Conservation (phyloP, 768 basidiomycete genomes). For the Mycena olivaceomarginata region DNA sequence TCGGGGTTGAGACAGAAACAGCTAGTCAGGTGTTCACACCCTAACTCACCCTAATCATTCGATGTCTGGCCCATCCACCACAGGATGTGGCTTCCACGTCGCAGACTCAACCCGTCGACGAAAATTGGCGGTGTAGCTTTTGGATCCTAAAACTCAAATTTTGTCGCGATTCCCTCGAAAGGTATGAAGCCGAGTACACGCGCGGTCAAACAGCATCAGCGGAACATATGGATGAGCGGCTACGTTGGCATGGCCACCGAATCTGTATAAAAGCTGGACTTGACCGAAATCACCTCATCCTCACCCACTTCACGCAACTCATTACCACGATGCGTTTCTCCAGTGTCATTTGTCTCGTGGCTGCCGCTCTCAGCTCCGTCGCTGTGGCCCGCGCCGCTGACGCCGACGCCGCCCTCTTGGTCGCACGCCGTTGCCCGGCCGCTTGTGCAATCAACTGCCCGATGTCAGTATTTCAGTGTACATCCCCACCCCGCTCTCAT, state of each 20-base stretch:
- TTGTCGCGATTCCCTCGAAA: too few relatives aligned
- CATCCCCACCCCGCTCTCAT: neutral
- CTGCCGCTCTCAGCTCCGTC: slow-evolving; percentile 20
- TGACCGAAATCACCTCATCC: slow-evolving; percentile 1
- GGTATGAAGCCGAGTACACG: too few relatives aligned
- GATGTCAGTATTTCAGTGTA: slow-evolving; percentile 8
- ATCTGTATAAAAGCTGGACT: neutral
- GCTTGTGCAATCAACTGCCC: slow-evolving; percentile 27
- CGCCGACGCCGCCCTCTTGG: slow-evolving; percentile 22
- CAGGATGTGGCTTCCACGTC: too few relatives aligned
- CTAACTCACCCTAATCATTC: too few relatives aligned
- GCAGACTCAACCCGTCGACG: too few relatives aligned
- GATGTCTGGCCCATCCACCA: too few relatives aligned
- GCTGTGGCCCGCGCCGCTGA: slow-evolving; percentile 19
- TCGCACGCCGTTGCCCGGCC: slow-evolving; percentile 24
- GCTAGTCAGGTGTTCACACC: too few relatives aligned
- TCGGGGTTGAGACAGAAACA: too few relatives aligned
- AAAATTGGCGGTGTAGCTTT: too few relatives aligned
- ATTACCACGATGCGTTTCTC: slow-evolving; percentile 28
- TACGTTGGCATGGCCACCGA: neutral
- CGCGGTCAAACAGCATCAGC: neutral
- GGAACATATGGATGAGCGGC: neutral
- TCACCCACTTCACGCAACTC: slow-evolving; percentile 7
- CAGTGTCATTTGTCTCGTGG: slow-evolving; percentile 12
- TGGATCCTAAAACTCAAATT: too few relatives aligned